phyloP scores from a whole-genome alignment of 2,329 filamentous ascomycete species.

The Penicillium janthinellum region DNA sequence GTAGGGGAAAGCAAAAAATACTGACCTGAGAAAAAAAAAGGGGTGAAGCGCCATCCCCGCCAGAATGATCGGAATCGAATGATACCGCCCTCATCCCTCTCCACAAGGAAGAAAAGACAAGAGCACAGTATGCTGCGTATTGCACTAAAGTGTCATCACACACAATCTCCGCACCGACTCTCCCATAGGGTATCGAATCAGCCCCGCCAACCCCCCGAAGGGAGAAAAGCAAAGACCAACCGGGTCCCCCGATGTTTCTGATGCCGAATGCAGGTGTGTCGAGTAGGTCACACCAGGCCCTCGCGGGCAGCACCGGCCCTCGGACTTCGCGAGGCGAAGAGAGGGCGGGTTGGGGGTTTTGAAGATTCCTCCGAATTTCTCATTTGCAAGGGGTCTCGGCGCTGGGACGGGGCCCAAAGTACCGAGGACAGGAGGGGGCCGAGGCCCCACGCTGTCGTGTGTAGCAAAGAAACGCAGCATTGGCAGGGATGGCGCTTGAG shows the following conservation, averaged over 20 bases:
- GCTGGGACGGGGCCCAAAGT: conserved; percentile 10
- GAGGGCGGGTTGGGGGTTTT: conserved; percentile 52
- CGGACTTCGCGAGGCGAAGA: conserved; percentile 27
- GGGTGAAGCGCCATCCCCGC: conserved; percentile 72
- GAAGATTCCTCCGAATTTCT: conserved; percentile 99
- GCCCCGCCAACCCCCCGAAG: background rate
- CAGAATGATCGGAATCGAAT: conserved; percentile 96
- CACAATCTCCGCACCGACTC: conserved; percentile 94
- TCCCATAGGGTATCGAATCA: conserved; percentile 67
- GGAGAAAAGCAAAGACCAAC: conserved; percentile 29
- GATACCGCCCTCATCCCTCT: conserved; percentile 52
- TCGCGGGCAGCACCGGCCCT: conserved; percentile 69
- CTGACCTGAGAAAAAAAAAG: conserved; percentile 54
- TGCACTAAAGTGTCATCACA: conserved; percentile 87
- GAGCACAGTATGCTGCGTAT: conserved; percentile 77
- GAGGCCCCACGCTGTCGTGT: conserved; percentile 58
- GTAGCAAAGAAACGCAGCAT: conserved; percentile 96
- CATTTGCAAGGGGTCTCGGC: conserved; percentile 67
- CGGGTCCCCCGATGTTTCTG: conserved; percentile 77
- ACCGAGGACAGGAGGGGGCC: conserved; percentile 30
- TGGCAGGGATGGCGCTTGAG: conserved; percentile 79
- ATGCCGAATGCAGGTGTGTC: conserved; percentile 81
- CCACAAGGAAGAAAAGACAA: conserved; percentile 33
- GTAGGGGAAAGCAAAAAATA: conserved; percentile 29
- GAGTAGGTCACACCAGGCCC: conserved; percentile 73